These are phyloP conservation scores for Pseudogymnoascus sp. DNA, from an alignment of 2,329 filamentous ascomycete species.

Conservation along the genomic window DNA sequence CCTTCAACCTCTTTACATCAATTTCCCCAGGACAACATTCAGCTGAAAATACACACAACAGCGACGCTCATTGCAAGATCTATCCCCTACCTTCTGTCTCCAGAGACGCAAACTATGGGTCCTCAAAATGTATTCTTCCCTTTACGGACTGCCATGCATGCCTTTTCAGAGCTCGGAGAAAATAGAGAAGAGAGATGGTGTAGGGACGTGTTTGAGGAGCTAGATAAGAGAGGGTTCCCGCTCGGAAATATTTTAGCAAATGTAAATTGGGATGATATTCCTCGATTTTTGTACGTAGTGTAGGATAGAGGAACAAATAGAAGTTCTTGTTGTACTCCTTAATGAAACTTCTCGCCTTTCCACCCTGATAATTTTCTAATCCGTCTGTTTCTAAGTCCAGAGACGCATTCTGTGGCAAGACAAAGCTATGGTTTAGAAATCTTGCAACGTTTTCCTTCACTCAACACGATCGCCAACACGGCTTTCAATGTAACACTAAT, in stretches of 20 bases:
- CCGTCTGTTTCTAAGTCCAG: no score
- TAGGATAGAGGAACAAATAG: background rate
- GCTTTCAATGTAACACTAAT: no score
- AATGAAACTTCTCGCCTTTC: no score
- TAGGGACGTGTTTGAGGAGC: slow-evolving; percentile 13
- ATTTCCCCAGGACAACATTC: slow-evolving; percentile 10
- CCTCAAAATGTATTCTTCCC: slow-evolving; percentile 14
- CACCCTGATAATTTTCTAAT: no score
- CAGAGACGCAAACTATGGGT: slow-evolving; percentile 12
- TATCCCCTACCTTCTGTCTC: slow-evolving; percentile 14
- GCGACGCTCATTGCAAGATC: slow-evolving; percentile 14
- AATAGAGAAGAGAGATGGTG: slow-evolving; percentile 14
- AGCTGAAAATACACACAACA: slow-evolving; percentile 13
- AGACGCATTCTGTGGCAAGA: no score
- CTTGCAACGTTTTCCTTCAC: no score
- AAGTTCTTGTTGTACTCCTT: no score
- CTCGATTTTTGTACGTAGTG: slow-evolving; percentile 9
- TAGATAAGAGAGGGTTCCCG: slow-evolving; percentile 13
- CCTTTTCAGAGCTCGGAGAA: slow-evolving; percentile 14
- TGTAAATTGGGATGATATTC: slow-evolving; percentile 14
- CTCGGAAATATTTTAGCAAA: slow-evolving; percentile 14
- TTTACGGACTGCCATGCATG: slow-evolving; percentile 15
- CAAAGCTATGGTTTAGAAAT: no score
- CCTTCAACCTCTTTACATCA: slow-evolving; percentile 13
- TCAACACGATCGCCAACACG: no score